Conservation (phyloP, 495 filamentous ascomycete species). For the Terfezia boudieri region DNA sequence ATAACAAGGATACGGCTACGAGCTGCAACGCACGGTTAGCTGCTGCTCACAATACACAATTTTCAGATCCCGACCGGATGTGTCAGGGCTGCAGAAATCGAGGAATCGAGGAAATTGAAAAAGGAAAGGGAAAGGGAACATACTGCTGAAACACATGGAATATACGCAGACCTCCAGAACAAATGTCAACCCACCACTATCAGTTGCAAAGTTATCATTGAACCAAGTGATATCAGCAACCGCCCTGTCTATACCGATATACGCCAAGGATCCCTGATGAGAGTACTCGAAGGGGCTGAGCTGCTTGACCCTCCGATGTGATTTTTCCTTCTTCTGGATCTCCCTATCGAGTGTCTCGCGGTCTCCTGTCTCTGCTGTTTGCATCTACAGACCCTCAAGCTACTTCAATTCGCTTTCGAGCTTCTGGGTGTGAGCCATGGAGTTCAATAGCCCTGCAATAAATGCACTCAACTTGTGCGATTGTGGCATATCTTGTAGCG, state of each 20-base stretch:
- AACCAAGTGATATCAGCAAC: conserved; percentile 96
- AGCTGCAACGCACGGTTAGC: conserved; percentile 7
- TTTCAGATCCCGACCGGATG: not conserved
- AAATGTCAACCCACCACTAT: conserved; percentile 28
- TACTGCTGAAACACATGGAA: conserved; percentile 99
- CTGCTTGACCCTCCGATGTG: conserved; percentile 71
- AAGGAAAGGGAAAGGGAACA: conserved; percentile 22
- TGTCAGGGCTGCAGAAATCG: not conserved
- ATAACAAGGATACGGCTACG: conserved; percentile 83
- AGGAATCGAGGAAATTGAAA: not conserved
- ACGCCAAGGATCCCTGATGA: conserved; percentile 87
- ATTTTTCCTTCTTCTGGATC: conserved; percentile 66
- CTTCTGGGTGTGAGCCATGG: conserved; percentile 78
- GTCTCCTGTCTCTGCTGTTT: conserved; percentile 26
- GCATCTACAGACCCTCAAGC: conserved; percentile 32
- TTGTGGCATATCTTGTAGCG: conserved; percentile 90
- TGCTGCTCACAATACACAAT: not conserved
- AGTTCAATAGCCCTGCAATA: conserved; percentile 89
- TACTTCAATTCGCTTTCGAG: conserved; percentile 49
- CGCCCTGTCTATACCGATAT: conserved; percentile 94
- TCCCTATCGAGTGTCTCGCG: conserved; percentile 38
- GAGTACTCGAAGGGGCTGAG: conserved; percentile 94
- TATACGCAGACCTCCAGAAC: conserved; percentile 93
- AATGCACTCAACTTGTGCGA: conserved; percentile 93
- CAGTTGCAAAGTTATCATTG: conserved; percentile 47